Percentiles rank a stretch among this genome's conserved stretches.
These are phyloP conservation scores for Penicillium pulvis DNA, from an alignment of 495 filamentous ascomycete genomes.

Conservation along the genomic window DNA sequence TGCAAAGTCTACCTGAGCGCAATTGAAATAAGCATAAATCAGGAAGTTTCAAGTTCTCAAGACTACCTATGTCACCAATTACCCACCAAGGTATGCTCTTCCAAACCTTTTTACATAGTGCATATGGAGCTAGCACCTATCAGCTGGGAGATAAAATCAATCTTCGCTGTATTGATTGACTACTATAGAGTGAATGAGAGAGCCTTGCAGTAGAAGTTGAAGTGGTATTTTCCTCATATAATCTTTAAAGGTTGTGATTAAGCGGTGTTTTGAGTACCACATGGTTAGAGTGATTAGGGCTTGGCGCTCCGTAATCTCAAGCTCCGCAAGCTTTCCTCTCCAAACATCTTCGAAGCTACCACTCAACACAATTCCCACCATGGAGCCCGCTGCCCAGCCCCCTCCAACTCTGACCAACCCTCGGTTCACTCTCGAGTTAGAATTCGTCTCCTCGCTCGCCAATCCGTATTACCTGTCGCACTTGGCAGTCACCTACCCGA, in stretches of 20 bases:
- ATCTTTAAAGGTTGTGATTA: too few species aligned
- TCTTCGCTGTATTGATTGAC: too few species aligned
- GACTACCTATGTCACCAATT: too few species aligned
- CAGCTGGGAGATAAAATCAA: too few species aligned
- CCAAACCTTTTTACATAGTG: too few species aligned
- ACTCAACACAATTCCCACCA: slow-evolving; percentile 11
- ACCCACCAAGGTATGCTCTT: too few species aligned
- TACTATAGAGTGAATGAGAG: too few species aligned
- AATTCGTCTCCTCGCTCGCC: slow-evolving; percentile 86
- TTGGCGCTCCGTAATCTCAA: slow-evolving; percentile 1
- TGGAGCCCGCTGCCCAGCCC: slow-evolving; percentile 32
- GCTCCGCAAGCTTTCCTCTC: neutral
- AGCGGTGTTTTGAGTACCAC: too few species aligned
- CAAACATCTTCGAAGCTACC: neutral
- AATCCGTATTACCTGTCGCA: slow-evolving; percentile 85
- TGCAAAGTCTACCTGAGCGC: too few species aligned
- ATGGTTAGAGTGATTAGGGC: neutral
- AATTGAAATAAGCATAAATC: too few species aligned
- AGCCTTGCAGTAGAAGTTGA: neutral
- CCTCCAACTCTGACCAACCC: slow-evolving; percentile 46
- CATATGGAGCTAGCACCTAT: too few species aligned
- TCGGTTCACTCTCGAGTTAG: slow-evolving; percentile 44
- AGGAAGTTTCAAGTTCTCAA: too few species aligned
- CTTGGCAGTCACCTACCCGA: slow-evolving; percentile 65
- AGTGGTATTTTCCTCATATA: neutral